Base-by-base conservation (phyloP, 805 yeast genomes). In the Starmerella kuoi region DNA sequence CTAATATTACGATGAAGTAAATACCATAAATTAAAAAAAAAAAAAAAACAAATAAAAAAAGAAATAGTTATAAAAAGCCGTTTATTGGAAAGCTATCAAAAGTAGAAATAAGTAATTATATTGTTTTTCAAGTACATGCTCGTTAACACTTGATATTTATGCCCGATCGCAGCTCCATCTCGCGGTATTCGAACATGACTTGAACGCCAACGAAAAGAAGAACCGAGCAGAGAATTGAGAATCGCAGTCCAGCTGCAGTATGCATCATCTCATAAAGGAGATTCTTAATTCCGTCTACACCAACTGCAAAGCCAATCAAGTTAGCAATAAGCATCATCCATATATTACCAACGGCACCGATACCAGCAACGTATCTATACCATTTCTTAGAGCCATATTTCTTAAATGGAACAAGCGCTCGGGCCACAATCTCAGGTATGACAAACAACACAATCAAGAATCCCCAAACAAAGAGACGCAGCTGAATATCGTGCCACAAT, bases 321-420 rank as follows among this genome's bases (percentile, higher is more conserved):
- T 91, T 91, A 14, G 97, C 97, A 50, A 86, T 71, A 86, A 91
- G 86, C 98, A 91, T 88, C 79, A 88, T 72, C 95, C 95, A 88
- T 44, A 91, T 79, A 60, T 91, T 91, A 19, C 70, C 56, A 23
- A 87, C 93, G 3, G 88, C 95, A 3, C 98, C 98, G 5, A 74
- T 51, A 0, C 86, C 95, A 61, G 95, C 83, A 12, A 78, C 55
- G 57, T 79, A 82, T 51, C 96, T 72, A 60, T 70, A 91, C 83
- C 88, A 78, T 67, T 77, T 70, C 44, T 61, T 53, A 8, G 61
- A 51, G 14, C 64, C 62, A 54, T 62, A 76, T 46, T 43, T 50
- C 31, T 56, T 53, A 2, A 52, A 52, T 1, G 68, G 66, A 35
- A 66, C 53, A 3, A 65, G 25, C 15, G 53, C 35, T 3, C 84